Evolutionary conservation across 1,139 yeast genomes (phyloP), one percentile per base, ranked within the genome.

Genomic region (Saccharomycopsis crataegensis): DNA sequence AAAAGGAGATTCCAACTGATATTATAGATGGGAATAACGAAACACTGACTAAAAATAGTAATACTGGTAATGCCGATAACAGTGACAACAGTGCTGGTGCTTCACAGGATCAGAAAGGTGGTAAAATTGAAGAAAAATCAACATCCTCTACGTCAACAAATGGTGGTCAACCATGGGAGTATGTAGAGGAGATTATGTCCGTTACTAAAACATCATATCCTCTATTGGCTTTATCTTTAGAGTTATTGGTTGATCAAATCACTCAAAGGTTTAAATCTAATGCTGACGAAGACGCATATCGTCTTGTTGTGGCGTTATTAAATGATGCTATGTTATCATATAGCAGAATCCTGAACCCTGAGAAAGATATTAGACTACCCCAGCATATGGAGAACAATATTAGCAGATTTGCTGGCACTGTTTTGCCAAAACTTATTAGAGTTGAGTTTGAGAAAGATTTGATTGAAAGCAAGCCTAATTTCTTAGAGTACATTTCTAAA

Each of bases 131-230:
- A 42, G 17, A 9, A 12, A 22, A 16, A 16, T 16, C 44, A 42
- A 42, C 41, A 37, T n/a, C 12, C 17, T 11, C 44, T 3, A 54
- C 53, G 9, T 46, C 63, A 28, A 59, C 61, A 48, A 61, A 70
- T 8, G 58, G 58, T 50, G 62, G 62, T 7, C 94, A 88, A 68
- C 95, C 98, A 9, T 88, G 96, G 94, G 96, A 89, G 62, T 86
- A 90, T 65, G 91, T 91, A 48, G 98, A 94, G 59, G 98, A 91
- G 64, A 86, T 94, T 57, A 89, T 90, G 88, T 94, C 94, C 33
- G 89, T 91, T 53, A 74, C 93, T 67, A 94, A 94, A 66, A 94
- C 99, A 0, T 97, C 98, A 0, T 93, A 91, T 67, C 99, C 99
- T 8, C 72, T 94, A 53, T 72, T 94, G 59, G 96, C 99, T 0